Evolutionary conservation across 129 eudicot genomes (phyloP).

Genomic region (Saussurea involucrata): DNA sequence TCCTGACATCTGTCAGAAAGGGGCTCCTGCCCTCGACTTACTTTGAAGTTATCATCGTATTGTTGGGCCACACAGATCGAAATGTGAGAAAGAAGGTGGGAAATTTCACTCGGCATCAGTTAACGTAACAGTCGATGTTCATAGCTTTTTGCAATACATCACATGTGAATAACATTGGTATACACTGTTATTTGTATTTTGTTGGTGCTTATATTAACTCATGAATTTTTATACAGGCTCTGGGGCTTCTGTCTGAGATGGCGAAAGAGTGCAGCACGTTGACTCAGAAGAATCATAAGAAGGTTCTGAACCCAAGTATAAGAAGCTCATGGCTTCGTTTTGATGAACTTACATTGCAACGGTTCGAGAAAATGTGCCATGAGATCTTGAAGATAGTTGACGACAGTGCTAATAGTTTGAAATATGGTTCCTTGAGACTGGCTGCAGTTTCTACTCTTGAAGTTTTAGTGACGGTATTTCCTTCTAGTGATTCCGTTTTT

Average conservation of each 20-base stretch:
- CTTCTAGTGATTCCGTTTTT: conserved; percentile 51
- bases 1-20: conserved; percentile 46
- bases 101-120: background rate
- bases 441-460: conserved; percentile 82
- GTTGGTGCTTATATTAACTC: background rate
- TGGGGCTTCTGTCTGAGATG: conserved; percentile 70
- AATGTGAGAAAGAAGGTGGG: conserved; percentile 65
- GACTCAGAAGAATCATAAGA: conserved; percentile 43
- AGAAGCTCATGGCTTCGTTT: conserved; percentile 69
- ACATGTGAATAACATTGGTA: background rate
- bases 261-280: conserved; percentile 45
- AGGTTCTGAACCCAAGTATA: conserved; percentile 29
- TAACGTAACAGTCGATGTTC: background rate
- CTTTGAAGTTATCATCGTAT: conserved; percentile 49
- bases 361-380: conserved; percentile 45
- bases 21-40: conserved; percentile 62
- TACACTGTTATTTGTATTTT: background rate
- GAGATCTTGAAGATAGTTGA: conserved; percentile 62
- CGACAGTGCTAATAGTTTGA: conserved; percentile 20
- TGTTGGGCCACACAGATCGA: conserved; percentile 50
- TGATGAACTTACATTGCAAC: conserved; percentile 42
- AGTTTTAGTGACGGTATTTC: conserved; percentile 54
- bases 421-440: conserved; percentile 43
- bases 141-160: no score
- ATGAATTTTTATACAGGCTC: conserved; percentile 53